Evolutionary conservation across 2,329 filamentous ascomycete genomes (phyloP).

Genomic region (Stemphylium beticola): DNA sequence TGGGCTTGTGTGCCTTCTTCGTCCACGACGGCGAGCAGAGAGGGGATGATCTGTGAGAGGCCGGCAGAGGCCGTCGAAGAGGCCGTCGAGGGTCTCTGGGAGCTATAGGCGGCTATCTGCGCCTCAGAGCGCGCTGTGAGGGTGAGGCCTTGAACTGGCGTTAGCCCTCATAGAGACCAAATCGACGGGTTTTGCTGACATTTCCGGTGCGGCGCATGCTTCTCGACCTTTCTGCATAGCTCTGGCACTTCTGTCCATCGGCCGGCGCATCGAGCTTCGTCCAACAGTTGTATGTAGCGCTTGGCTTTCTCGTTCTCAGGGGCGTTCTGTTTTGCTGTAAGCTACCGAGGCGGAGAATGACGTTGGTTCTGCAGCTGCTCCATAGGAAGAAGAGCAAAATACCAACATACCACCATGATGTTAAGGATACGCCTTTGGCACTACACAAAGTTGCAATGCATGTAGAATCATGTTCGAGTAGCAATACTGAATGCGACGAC

Average conservation of each 20-base stretch:
- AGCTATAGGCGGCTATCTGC: conserved; percentile 52
- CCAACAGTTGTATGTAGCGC: conserved; percentile 81
- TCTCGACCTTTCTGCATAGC: conserved; percentile 88
- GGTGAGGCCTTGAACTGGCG: conserved; percentile 50
- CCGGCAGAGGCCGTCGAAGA: conserved; percentile 44
- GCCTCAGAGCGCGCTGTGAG: conserved; percentile 56
- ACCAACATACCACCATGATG: conserved; percentile 45
- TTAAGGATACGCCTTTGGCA: conserved; percentile 38
- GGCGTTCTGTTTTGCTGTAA: conserved; percentile 47
- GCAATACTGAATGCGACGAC: conserved; percentile 28
- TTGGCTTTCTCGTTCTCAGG: conserved; percentile 74
- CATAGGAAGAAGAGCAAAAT: neutral
- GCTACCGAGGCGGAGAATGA: conserved; percentile 36
- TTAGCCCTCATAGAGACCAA: conserved; percentile 20
- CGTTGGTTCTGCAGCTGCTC: conserved; percentile 28
- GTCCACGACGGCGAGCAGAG: conserved; percentile 49
- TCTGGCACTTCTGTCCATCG: conserved; percentile 88
- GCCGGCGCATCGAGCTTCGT: conserved; percentile 85
- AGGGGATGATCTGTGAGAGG: conserved; percentile 48
- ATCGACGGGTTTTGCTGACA: conserved; percentile 64
- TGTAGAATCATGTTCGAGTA: conserved; percentile 41
- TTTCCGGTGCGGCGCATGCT: conserved; percentile 84
- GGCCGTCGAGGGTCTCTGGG: conserved; percentile 51
- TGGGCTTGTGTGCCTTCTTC: conserved; percentile 53
- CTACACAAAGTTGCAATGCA: conserved; percentile 25